Conservation (phyloP, 768 basidiomycete genomes). For the Kwoniella shandongensis region DNA sequence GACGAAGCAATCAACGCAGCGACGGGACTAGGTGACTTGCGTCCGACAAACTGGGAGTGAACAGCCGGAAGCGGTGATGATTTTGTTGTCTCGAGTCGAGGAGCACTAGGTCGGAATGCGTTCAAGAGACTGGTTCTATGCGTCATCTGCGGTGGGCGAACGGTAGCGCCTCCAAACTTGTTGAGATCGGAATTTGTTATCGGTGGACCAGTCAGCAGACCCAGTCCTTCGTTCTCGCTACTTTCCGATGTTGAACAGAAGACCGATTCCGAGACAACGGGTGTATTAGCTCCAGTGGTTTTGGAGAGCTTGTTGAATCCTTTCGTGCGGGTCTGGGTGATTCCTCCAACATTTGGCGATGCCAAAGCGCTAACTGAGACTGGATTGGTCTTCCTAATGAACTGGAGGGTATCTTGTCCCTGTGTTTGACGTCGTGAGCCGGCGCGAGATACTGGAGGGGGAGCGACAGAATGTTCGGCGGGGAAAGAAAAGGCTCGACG, state of each 20-base stretch:
- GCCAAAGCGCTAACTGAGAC: slow-evolving; percentile 10
- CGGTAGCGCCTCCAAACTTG: not conserved
- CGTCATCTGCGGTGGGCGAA: slow-evolving; percentile 1
- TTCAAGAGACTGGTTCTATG: slow-evolving; percentile 12
- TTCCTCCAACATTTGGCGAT: slow-evolving; percentile 4
- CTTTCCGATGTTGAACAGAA: slow-evolving; percentile 48
- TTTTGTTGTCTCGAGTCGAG: not conserved
- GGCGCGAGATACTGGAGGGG: slow-evolving; percentile 5
- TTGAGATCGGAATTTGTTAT: not conserved
- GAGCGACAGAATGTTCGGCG: slow-evolving; percentile 20
- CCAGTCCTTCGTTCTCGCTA: slow-evolving; percentile 32
- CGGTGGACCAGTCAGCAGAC: not conserved
- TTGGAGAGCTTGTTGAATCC: slow-evolving; percentile 25
- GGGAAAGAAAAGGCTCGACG: slow-evolving; percentile 48
- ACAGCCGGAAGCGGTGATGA: slow-evolving; percentile 1
- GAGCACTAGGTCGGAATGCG: not conserved
- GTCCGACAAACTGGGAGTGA: slow-evolving; percentile 6
- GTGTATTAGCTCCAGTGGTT: slow-evolving; percentile 42
- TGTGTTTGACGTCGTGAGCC: slow-evolving; percentile 11
- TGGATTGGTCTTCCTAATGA: slow-evolving; percentile 25
- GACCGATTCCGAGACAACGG: slow-evolving; percentile 36
- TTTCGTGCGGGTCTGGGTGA: slow-evolving; percentile 2
- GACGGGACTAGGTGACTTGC: slow-evolving; percentile 32
- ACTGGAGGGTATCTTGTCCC: slow-evolving; percentile 18
- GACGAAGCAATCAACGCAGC: slow-evolving; percentile 45